Evolutionary conservation across 208 protist species (phyloP).

Genomic region (Angomonas deanei): DNA sequence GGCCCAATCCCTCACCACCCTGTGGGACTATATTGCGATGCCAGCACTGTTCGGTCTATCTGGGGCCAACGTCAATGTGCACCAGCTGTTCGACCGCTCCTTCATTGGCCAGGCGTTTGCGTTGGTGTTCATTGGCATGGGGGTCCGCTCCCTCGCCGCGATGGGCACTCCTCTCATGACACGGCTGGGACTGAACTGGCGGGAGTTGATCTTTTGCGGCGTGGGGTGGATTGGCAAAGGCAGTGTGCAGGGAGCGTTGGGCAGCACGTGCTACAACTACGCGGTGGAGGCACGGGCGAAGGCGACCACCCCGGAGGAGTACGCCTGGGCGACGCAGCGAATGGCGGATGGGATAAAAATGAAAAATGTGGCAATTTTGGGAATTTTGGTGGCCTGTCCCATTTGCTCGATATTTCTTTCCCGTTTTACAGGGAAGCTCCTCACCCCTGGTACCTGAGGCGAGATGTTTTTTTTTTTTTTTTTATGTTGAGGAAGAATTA

Average conservation of each 20-base stretch:
- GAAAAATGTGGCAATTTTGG: constrained; percentile 46
- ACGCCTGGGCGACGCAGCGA: constrained; percentile 10
- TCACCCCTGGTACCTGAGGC: constrained; percentile 24
- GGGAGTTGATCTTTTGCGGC: constrained; percentile 44
- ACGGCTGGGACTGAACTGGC: constrained; percentile 29
- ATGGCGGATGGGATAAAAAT: constrained; percentile 26
- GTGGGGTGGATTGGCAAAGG: constrained; percentile 54
- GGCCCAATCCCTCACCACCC: constrained; percentile 27
- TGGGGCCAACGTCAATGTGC: constrained; percentile 31
- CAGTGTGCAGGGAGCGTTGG: constrained; percentile 39
- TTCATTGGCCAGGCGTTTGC: constrained; percentile 34
- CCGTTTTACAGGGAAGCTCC: constrained; percentile 25
- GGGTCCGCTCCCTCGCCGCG: constrained; percentile 28
- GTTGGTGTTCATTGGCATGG: constrained; percentile 40
- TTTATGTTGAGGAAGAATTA: background rate
- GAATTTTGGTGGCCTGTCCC: constrained; percentile 45
- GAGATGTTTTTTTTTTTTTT: constrained; percentile 8
- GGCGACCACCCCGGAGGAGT: constrained; percentile 20
- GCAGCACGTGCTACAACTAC: constrained; percentile 20
- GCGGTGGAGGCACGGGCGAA: constrained; percentile 15
- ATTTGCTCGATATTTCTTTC: constrained; percentile 49
- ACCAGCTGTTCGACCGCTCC: constrained; percentile 30
- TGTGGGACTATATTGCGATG: constrained; percentile 61
- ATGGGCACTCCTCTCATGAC: constrained; percentile 25
- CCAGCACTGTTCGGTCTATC: constrained; percentile 47